These are phyloP conservation scores for Candida chauliodis DNA, from an alignment of 805 yeast species.

Conservation along the genomic window DNA sequence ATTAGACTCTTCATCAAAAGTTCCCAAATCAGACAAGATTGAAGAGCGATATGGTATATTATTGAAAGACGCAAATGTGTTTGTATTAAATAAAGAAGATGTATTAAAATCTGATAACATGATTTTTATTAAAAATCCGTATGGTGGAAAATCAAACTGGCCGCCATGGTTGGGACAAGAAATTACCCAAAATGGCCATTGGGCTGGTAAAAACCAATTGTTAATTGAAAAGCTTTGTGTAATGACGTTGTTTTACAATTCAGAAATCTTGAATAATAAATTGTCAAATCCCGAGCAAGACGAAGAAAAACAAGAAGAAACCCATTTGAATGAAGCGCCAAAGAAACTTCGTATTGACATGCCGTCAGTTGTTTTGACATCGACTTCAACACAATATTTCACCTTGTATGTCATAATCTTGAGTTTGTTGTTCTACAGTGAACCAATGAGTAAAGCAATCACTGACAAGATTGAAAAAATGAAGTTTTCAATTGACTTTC, in stretches of 20 bases:
- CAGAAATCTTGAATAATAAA: slow-evolving; percentile 24
- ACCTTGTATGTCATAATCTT: slow-evolving; percentile 60
- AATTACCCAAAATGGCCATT: slow-evolving; percentile 43
- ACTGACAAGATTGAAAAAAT: slow-evolving; percentile 62
- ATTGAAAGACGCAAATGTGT: slow-evolving; percentile 69
- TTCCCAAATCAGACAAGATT: slow-evolving; percentile 26
- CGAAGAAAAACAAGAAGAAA: slow-evolving; percentile 1
- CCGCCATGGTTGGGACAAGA: slow-evolving; percentile 89
- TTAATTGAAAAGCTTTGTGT: slow-evolving; percentile 64
- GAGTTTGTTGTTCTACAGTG: slow-evolving; percentile 67
- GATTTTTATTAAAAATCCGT: slow-evolving; percentile 36
- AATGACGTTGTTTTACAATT: slow-evolving; percentile 53
- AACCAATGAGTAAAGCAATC: slow-evolving; percentile 60
- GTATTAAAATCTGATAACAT: slow-evolving; percentile 20
- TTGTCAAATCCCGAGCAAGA: slow-evolving; percentile 9
- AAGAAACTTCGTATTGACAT: slow-evolving; percentile 58
- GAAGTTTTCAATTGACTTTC: slow-evolving; percentile 66
- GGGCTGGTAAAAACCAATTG: slow-evolving; percentile 44
- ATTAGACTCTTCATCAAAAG: slow-evolving; percentile 31
- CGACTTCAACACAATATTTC: slow-evolving; percentile 73
- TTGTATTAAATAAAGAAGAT: slow-evolving; percentile 42
- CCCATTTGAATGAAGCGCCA: slow-evolving; percentile 7
- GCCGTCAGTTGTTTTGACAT: slow-evolving; percentile 62
- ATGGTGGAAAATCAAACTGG: slow-evolving; percentile 68
- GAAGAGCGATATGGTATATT: slow-evolving; percentile 69